phyloP scores from a whole-genome alignment of 306 rosid genomes.

The Sicyos baderoa region DNA sequence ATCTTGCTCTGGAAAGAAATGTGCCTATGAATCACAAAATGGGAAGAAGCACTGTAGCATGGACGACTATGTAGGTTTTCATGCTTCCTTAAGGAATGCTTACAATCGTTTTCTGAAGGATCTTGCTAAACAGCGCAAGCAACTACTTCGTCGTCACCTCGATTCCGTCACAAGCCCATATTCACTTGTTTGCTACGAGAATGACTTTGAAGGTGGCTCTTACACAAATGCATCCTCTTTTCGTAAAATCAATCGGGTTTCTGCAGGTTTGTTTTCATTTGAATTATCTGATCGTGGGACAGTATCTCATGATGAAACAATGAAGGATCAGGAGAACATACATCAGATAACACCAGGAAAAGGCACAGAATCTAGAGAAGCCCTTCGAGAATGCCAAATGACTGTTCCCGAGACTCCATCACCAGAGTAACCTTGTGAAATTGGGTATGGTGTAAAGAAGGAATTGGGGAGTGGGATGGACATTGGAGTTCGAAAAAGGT shows the following conservation, averaged over 20 bases:
- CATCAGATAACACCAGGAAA: constrained; percentile 87
- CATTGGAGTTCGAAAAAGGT: constrained; percentile 56
- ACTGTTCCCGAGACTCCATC: constrained; percentile 86
- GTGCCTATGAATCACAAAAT: constrained; percentile 48
- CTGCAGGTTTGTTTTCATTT: constrained; percentile 46
- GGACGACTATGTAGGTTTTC: constrained; percentile 95
- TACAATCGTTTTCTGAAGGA: constrained; percentile 65
- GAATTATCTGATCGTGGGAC: constrained; percentile 58
- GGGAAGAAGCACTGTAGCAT: constrained; percentile 53
- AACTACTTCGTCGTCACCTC: constrained; percentile 77
- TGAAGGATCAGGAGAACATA: constrained; percentile 67
- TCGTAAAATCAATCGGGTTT: constrained; percentile 38
- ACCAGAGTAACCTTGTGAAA: constrained; percentile 54
- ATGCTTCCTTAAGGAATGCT: constrained; percentile 78
- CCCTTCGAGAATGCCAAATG: constrained; percentile 61
- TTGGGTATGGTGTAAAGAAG: constrained; percentile 39
- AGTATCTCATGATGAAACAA: constrained; percentile 30
- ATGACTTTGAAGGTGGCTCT: constrained; percentile 43
- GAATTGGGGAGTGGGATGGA: constrained; percentile 60
- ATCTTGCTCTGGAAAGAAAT: constrained; percentile 74
- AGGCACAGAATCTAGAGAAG: constrained; percentile 48
- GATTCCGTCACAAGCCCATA: constrained; percentile 94
- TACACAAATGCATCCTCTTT: constrained; percentile 38
- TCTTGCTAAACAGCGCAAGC: constrained; percentile 79
- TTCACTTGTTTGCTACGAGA: constrained; percentile 75